A percentile compares a stretch with the other conserved stretches of the same genome.
phyloP scores from a whole-genome alignment of 164 flowering plant genomes.

The Vitis amurensis region DNA sequence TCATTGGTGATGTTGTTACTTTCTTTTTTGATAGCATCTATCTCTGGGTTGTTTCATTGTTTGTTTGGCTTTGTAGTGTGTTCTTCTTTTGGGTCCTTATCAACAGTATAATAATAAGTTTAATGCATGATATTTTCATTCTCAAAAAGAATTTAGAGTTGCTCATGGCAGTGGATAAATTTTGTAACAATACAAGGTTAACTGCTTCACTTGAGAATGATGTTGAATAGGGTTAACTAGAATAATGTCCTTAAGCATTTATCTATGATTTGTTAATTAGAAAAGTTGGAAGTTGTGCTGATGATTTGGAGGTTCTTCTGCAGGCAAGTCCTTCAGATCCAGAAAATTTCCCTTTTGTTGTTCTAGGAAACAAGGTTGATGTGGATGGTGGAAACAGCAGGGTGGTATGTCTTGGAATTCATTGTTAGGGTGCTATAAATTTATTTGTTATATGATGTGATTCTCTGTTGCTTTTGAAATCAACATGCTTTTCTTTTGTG shows the following conservation, averaged over 20 bases:
- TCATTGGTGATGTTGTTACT: background rate
- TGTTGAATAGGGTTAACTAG: background rate
- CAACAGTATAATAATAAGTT: background rate
- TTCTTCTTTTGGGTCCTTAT: background rate
- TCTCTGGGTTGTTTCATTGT: background rate
- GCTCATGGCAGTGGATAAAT: background rate
- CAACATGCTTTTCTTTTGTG: background rate
- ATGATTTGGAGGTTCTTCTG: conserved; percentile 11
- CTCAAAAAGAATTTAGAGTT: background rate
- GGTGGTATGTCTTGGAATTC: conserved; percentile 58
- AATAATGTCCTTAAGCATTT: background rate
- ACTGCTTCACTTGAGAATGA: background rate
- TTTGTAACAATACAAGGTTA: background rate
- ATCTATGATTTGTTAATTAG: background rate
- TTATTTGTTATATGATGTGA: background rate
- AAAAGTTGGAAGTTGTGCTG: conserved; percentile 1
- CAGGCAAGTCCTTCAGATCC: conserved; percentile 98
- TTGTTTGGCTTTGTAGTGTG: background rate
- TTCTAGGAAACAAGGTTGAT: conserved; percentile 86
- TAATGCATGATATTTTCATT: background rate
- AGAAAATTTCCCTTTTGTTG: conserved; percentile 94
- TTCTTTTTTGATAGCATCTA: background rate
- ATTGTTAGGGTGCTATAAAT: background rate
- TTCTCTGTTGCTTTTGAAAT: background rate
- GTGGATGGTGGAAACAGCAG: conserved; percentile 92